Evolutionary conservation across 768 basidiomycete species (phyloP), one percentile per base, ranked within the genome.

Genomic region (Boletus rubescentipes): DNA sequence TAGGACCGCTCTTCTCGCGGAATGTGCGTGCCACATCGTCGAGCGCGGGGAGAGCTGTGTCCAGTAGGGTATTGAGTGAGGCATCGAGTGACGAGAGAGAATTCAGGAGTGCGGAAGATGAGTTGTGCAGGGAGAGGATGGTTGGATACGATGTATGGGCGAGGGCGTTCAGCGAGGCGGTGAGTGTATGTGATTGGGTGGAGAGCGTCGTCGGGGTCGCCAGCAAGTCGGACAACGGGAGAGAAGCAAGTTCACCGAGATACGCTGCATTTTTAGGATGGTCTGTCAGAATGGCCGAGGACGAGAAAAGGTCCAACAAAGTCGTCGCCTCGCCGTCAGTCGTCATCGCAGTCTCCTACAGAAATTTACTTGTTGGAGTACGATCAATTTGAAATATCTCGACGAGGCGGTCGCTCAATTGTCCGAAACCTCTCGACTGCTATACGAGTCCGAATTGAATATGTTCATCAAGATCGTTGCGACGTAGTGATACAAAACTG

Each of bases 141-240:
- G 93, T 93, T 29, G 89, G 84, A 70, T 97, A 94, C 21, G 93
- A 93, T 5, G 91, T 86, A 55, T 92, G 89, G 50, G 93, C 95
- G 14, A 98, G 80, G 38, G 89, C 88, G 10, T 91, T 94, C 57
- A 97, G 77, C 51, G 93, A 94, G 41, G 91, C 87, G 8, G 92
- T 93, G 49, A 97, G 80, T 55, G 93, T 89, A 46, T 91, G 86
- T 0, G 90, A 82, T 53, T 95, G 92, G 1, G 91, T 89, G 46
- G 89, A 83, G 49, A 98, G 86, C 36, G 80, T 66, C 3, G 82
- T 75, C 0, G 95, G 95, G 64, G 93, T 87, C 1, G 82, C 70
- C 18, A 85, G 72, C n/a, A 98, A 79, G 32, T 83, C 80, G 26
- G 78, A 68, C 23, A 98, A 79, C 1, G 86, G 75, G 39, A 89